These are phyloP conservation scores for Aureobasidium sp. DNA, from an alignment of 2,329 filamentous ascomycete genomes.

Conservation along the genomic window DNA sequence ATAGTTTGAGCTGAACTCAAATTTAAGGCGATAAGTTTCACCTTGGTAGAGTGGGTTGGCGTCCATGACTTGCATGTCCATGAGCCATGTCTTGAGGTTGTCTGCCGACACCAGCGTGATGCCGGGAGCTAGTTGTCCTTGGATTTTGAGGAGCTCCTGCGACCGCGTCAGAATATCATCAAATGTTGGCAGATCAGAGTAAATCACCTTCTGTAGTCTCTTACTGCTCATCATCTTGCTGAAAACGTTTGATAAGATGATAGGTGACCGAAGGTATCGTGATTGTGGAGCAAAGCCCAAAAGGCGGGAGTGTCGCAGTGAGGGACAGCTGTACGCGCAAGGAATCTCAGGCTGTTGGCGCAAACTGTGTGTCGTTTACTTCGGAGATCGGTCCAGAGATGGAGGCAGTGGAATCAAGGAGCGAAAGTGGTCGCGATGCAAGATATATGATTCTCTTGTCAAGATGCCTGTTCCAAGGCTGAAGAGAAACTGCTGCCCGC, in stretches of 20 bases:
- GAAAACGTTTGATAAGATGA: neutral
- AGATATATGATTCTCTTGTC: neutral
- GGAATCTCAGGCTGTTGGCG: neutral
- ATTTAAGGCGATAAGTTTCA: slow-evolving; percentile 77
- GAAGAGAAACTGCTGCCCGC: neutral
- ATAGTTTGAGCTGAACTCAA: slow-evolving; percentile 76
- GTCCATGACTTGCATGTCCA: slow-evolving; percentile 89
- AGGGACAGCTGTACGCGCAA: neutral
- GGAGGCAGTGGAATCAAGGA: neutral
- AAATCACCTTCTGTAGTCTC: slow-evolving; percentile 40
- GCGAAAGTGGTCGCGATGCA: neutral
- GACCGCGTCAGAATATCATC: neutral
- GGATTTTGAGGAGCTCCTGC: slow-evolving; percentile 37
- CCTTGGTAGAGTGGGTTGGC: slow-evolving; percentile 78
- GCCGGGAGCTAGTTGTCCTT: slow-evolving; percentile 53
- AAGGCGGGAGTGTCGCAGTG: neutral
- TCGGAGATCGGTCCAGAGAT: too few species aligned
- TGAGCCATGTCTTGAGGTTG: slow-evolving; percentile 79
- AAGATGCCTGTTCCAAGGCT: neutral
- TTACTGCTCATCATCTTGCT: slow-evolving; percentile 28
- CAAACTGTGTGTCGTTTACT: neutral
- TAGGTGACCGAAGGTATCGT: neutral
- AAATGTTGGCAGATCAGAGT: neutral
- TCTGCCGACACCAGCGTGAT: slow-evolving; percentile 77
- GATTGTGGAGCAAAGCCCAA: neutral